Evolutionary conservation across 2,329 filamentous ascomycete species (phyloP).

Genomic region (Aspergillus pseudoviridinutans): DNA sequence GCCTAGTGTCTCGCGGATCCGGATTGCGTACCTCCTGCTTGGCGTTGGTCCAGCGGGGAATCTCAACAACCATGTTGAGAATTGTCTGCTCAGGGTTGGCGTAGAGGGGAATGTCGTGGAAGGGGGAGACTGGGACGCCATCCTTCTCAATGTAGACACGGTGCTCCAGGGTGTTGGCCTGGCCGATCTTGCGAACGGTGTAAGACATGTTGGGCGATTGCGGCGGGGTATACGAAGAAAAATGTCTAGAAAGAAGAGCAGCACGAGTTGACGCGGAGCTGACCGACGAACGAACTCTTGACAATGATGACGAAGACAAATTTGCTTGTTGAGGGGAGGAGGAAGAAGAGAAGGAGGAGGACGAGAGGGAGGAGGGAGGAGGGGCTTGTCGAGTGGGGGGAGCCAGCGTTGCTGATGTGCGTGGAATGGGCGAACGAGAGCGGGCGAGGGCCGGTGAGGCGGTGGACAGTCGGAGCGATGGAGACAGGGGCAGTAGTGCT

Average conservation of each 20-base stretch:
- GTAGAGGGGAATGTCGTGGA: conserved; percentile 98
- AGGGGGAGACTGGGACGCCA: conserved; percentile 87
- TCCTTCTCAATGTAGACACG: conserved; percentile 97
- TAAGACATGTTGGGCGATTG: conserved; percentile 50
- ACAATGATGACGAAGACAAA: conserved; percentile 13
- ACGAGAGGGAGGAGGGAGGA: conserved; percentile 24
- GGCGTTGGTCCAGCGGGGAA: conserved; percentile 98
- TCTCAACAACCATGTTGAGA: conserved; percentile 99
- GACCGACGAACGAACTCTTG: conserved; percentile 17
- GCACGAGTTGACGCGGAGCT: conserved; percentile 31
- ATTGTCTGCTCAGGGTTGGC: conserved; percentile 94
- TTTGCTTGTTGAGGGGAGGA: conserved; percentile 19
- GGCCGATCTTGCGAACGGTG: conserved; percentile 78
- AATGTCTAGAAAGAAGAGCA: conserved; percentile 46
- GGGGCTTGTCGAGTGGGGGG: conserved; percentile 36
- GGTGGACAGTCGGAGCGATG: conserved; percentile 35
- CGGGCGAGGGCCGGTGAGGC: conserved; percentile 25
- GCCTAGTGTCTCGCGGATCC: not conserved
- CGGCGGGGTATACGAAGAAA: conserved; percentile 35
- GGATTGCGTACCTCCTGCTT: conserved; percentile 82
- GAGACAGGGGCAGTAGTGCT: conserved; percentile 11
- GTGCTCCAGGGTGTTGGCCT: conserved; percentile 92
- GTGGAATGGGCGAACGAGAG: conserved; percentile 23
- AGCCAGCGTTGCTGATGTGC: conserved; percentile 39
- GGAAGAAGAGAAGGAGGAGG: conserved; percentile 17